phyloP scores from a whole-genome alignment of 208 protist species.

The Tritrichomonas foetus region DNA sequence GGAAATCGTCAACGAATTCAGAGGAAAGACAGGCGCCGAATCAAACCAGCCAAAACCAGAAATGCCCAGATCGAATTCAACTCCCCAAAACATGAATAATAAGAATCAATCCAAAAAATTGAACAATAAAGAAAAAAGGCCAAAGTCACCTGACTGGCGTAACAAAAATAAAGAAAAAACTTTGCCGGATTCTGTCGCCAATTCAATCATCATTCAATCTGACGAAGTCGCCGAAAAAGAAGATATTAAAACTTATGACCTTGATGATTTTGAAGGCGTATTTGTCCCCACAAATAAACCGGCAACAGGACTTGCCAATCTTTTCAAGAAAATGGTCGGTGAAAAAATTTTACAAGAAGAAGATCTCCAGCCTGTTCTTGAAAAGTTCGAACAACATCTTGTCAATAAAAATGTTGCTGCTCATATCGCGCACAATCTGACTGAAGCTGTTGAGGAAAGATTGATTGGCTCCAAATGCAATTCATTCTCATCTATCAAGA shows the following conservation, averaged over 20 bases:
- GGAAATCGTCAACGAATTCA: not conserved
- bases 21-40: not conserved
- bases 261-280: slow-evolving; percentile 10
- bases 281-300: not conserved
- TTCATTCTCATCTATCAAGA: not conserved
- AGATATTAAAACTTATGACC: not conserved
- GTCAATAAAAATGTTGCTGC: not conserved
- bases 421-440: not conserved
- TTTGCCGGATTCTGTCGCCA: not conserved
- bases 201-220: not conserved
- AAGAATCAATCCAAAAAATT: not conserved
- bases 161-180: not conserved
- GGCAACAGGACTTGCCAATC: not conserved
- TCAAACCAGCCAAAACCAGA: not conserved
- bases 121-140: too few species aligned
- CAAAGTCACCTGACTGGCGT: not conserved
- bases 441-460: not conserved
- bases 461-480: not conserved
- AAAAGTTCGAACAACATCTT: slow-evolving; percentile 19
- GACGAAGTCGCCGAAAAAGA: not conserved
- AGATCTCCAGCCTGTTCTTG: not conserved
- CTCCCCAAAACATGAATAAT: not conserved
- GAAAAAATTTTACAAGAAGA: not conserved
- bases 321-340: not conserved
- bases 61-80: too few species aligned